Conservation (phyloP, 768 basidiomycete species). For the Grammothele lineata region DNA sequence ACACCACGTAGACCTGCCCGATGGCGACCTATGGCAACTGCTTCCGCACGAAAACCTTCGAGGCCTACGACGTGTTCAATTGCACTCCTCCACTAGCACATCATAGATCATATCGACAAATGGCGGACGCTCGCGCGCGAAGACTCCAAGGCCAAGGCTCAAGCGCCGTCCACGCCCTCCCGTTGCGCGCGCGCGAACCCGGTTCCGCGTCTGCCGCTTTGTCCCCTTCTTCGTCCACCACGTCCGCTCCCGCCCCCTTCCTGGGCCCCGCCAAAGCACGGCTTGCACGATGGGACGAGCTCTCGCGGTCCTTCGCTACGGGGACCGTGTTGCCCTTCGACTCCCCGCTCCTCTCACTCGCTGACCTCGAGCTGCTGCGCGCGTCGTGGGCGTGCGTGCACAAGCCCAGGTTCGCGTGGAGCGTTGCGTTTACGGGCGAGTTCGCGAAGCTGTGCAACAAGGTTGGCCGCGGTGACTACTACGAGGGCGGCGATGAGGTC, state of each 20-base stretch:
- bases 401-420: constrained; percentile 42
- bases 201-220: not conserved
- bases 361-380: constrained; percentile 7
- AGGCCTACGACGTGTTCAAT: constrained; percentile 20
- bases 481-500: too few species aligned
- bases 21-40: constrained; percentile 39
- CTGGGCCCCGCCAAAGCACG: not conserved
- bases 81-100: constrained; percentile 27
- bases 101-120: constrained; percentile 2
- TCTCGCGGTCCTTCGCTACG: constrained; percentile 5
- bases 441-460: constrained; percentile 19
- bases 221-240: not conserved
- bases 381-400: constrained; percentile 49
- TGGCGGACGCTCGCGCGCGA: constrained; percentile 1
- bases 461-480: too few species aligned
- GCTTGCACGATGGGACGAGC: constrained; percentile 5
- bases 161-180: not conserved
- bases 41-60: constrained; percentile 20
- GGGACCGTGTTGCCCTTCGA: not conserved
- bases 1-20: constrained; percentile 13
- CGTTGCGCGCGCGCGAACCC: not conserved
- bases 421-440: constrained; percentile 36
- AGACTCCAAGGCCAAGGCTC: too few species aligned
- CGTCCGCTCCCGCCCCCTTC: constrained; percentile 23
- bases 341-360: not conserved